Base-by-base conservation (phyloP, 1,284 basidiomycete species). In the Butyriboletus appendiculatus region DNA sequence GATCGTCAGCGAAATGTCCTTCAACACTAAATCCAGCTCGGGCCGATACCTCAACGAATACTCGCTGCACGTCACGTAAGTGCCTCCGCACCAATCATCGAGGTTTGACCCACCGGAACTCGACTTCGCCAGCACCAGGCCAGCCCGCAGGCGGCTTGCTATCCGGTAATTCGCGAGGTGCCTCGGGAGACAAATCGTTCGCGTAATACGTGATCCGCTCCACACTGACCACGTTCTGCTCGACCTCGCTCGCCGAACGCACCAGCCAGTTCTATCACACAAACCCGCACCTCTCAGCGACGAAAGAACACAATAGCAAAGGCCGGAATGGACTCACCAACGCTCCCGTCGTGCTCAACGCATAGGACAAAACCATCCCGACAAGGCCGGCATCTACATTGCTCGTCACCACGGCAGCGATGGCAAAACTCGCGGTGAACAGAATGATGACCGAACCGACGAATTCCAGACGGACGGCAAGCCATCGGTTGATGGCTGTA, bases 171-270 rank as follows among this genome's bases (percentile, higher is more conserved):
- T 91, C 87, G 57, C 82, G 82, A 0, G 92, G 85, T 4, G 90
- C 90, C 70, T 96, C 94, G 0, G 87, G 76, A 14, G 76, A 67
- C 18, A 95, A 74, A n/a, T 87, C 77, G 5, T 66, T 73, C 30
- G 88, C 86, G 66, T 96, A 87, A 58, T 88, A 82, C 40, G 85
- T 64, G 55, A 90, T 86, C 10, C 88, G 79, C 70, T 93, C 92
- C 8, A 92, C 90, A 59, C 92, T 94, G 58, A 96, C 93, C 62
- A 97, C 90, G 67, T 96, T 96, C 69, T 94, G 92, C 72, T 97
- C 95, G 12, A 96, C 92, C 64, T 98, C 95, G 56, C 90, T 92
- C 0, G 92, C 90, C 15, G 86, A 88, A 43, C 94, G 82, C 6
- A 96, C 93, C 16, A 95, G 80, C 92, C 91, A 96, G 68, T 93